phyloP scores from a whole-genome alignment of 768 basidiomycete species.

The Leccinum fibrillosum region DNA sequence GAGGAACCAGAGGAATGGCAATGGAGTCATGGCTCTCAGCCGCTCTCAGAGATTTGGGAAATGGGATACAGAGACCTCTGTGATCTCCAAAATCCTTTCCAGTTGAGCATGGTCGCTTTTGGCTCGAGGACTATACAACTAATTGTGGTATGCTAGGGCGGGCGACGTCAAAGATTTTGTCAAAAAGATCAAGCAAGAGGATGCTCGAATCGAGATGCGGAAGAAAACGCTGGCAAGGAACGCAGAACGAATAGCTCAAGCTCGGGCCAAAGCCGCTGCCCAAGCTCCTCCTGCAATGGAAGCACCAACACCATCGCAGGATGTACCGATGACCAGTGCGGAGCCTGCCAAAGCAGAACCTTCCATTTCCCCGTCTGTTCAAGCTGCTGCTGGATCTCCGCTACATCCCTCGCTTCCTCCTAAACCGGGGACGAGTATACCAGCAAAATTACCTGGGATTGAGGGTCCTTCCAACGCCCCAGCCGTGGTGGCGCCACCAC shows the following conservation, averaged over 20 bases:
- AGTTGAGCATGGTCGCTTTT: constrained; percentile 42
- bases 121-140: not conserved
- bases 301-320: constrained; percentile 15
- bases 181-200: constrained; percentile 66
- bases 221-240: constrained; percentile 38
- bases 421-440: constrained; percentile 52
- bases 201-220: constrained; percentile 55
- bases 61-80: constrained; percentile 67
- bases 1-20: constrained; percentile 60
- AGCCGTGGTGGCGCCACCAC: not conserved
- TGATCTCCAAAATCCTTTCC: constrained; percentile 65
- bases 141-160: constrained; percentile 39
- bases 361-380: not conserved
- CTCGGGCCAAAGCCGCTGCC: constrained; percentile 41
- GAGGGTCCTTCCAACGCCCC: constrained; percentile 30
- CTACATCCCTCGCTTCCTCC: constrained; percentile 72
- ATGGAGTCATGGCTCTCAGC: constrained; percentile 62
- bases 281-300: constrained; percentile 23
- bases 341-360: constrained; percentile 24
- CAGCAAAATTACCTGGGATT: constrained; percentile 30
- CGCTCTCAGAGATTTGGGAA: constrained; percentile 80
- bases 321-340: constrained; percentile 1
- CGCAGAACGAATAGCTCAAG: constrained; percentile 36
- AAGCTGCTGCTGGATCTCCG: constrained; percentile 34
- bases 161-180: constrained; percentile 75